phyloP scores from a whole-genome alignment of 1,284 basidiomycete genomes.

The Apiotrichum gamsii region DNA sequence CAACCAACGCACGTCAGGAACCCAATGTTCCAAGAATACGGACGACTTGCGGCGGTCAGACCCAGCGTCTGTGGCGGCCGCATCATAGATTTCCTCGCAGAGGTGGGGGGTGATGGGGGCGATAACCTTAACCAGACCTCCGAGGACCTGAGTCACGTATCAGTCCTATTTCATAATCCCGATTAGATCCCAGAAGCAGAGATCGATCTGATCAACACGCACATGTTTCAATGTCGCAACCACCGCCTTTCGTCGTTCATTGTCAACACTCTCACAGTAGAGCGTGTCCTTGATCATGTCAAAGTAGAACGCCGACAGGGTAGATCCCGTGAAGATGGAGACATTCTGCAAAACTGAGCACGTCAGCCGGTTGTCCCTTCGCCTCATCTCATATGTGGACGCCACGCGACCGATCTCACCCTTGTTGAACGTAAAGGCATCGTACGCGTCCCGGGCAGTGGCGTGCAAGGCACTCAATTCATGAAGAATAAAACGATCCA shows the following conservation, averaged over 20 bases:
- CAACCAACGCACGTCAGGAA: constrained; percentile 51
- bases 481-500: constrained; percentile 79
- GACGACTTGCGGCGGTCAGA: constrained; percentile 9
- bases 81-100: constrained; percentile 77
- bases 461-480: constrained; percentile 69
- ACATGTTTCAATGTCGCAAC: constrained; percentile 71
- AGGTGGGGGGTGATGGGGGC: constrained; percentile 88
- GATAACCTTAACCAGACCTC: constrained; percentile 63
- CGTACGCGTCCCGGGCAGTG: constrained; percentile 62
- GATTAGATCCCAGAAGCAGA: background rate
- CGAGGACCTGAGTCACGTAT: constrained; percentile 55
- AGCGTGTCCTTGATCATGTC: constrained; percentile 86
- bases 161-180: background rate
- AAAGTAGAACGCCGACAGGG: constrained; percentile 66
- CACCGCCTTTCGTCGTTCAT: constrained; percentile 58
- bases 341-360: constrained; percentile 47
- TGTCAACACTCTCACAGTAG: constrained; percentile 62
- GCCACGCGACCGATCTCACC: constrained; percentile 59
- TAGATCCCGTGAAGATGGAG: constrained; percentile 47
- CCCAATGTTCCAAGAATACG: constrained; percentile 62
- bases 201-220: no score
- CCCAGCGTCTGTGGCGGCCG: background rate
- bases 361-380: constrained; percentile 55
- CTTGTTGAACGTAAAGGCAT: constrained; percentile 73
- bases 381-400: constrained; percentile 46